Conservation (phyloP, 306 rosid genomes). For the Lupinus albus region DNA sequence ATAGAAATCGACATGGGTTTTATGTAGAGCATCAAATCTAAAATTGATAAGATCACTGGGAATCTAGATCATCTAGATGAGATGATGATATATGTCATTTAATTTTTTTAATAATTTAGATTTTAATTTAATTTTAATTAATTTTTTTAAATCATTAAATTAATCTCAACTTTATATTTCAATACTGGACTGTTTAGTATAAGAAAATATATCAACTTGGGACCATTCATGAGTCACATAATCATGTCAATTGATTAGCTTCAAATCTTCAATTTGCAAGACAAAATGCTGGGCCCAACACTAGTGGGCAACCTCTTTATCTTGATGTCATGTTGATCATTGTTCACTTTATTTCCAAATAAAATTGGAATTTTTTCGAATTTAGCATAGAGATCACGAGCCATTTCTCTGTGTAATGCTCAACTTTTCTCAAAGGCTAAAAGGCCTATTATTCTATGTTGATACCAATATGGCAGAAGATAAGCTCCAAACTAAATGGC, state of each 20-base stretch:
- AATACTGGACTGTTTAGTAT: too few relatives aligned
- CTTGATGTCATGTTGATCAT: constrained; percentile 13
- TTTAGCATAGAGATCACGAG: neutral
- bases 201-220: too few relatives aligned
- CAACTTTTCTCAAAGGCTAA: constrained; percentile 26
- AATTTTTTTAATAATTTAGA: too few relatives aligned
- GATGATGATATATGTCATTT: too few relatives aligned
- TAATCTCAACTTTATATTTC: too few relatives aligned
- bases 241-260: constrained; percentile 31
- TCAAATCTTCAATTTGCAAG: constrained; percentile 18
- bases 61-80: too few relatives aligned
- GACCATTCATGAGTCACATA: constrained; percentile 18
- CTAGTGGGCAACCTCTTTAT: neutral
- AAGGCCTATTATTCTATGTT: neutral
- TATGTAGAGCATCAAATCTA: too few relatives aligned
- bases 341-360: constrained; percentile 8
- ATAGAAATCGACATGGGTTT: too few relatives aligned
- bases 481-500: constrained; percentile 13
- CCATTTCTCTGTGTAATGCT: neutral
- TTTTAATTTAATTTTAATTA: too few relatives aligned
- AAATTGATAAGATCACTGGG: too few relatives aligned
- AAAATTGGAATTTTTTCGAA: constrained; percentile 2
- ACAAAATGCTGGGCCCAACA: constrained; percentile 23
- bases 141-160: too few relatives aligned
- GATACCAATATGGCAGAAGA: constrained; percentile 10